phyloP scores from a whole-genome alignment of 208 protist genomes.

The Paratrypanosoma confusum region DNA sequence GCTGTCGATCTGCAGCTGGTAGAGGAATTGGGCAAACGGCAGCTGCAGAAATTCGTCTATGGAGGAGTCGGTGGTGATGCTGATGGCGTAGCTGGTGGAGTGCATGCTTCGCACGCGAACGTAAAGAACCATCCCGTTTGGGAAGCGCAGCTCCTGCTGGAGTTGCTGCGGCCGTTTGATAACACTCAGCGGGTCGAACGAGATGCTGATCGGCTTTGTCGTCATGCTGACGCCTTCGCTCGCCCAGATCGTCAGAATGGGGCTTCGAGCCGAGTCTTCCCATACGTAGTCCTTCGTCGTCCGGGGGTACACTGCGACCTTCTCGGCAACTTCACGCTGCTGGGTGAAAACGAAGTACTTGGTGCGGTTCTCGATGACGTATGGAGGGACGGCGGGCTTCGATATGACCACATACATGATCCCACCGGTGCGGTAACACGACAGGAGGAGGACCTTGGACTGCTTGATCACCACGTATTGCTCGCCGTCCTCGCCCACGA shows the following conservation, averaged over 20 bases:
- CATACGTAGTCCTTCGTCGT: conserved; percentile 51
- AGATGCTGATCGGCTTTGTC: conserved; percentile 18
- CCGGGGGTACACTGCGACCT: conserved; percentile 32
- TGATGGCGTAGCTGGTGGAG: conserved; percentile 55
- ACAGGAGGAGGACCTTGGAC: conserved; percentile 33
- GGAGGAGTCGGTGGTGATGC: conserved; percentile 48
- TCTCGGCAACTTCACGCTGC: conserved; percentile 20
- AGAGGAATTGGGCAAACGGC: conserved; percentile 51
- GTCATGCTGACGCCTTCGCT: conserved; percentile 1
- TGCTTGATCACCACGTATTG: conserved; percentile 22
- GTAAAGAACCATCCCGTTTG: conserved; percentile 22
- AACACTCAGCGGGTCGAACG: conserved; percentile 45
- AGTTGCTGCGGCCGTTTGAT: conserved; percentile 17
- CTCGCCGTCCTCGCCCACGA: conserved; percentile 22
- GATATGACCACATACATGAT: conserved; percentile 46
- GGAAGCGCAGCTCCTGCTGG: conserved; percentile 10
- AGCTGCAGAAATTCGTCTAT: conserved; percentile 48
- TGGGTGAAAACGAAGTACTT: conserved; percentile 33
- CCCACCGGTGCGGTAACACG: conserved; percentile 23
- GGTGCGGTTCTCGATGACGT: conserved; percentile 69
- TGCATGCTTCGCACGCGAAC: conserved; percentile 55
- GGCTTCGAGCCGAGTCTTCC: conserved; percentile 21
- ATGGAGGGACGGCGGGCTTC: conserved; percentile 32
- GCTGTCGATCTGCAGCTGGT: conserved; percentile 34
- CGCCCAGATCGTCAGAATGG: conserved; percentile 22